A percentile compares a stretch with the other conserved stretches of the same genome.
Evolutionary conservation across 306 rosid species (phyloP).

Genomic region (Cicer bijugum): DNA sequence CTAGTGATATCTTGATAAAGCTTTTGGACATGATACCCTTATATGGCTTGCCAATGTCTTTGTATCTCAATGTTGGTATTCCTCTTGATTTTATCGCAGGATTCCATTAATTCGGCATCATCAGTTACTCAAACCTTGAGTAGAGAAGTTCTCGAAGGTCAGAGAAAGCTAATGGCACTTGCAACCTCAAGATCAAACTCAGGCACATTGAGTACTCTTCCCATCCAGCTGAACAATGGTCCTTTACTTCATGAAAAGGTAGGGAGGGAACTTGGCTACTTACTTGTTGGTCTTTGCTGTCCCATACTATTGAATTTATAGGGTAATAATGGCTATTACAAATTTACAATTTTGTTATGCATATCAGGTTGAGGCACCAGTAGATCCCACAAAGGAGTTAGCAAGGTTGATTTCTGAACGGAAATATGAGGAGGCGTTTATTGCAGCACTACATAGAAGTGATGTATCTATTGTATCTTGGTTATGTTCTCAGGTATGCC

Average conservation of each 20-base stretch:
- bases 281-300: constrained; percentile 12
- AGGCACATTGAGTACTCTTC: constrained; percentile 68
- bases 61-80: constrained; percentile 26
- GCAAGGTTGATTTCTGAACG: constrained; percentile 76
- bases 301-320: constrained; percentile 6
- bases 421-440: constrained; percentile 93
- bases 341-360: constrained; percentile 31
- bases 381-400: constrained; percentile 91
- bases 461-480: constrained; percentile 93
- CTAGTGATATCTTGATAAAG: constrained; percentile 12
- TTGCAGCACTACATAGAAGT: constrained; percentile 82
- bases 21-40: constrained; percentile 2
- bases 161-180: constrained; percentile 78
- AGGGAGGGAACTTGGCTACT: constrained; percentile 27
- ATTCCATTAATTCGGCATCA: constrained; percentile 81
- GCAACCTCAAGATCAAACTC: constrained; percentile 75
- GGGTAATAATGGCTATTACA: constrained; percentile 24
- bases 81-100: constrained; percentile 60
- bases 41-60: constrained; percentile 20
- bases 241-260: constrained; percentile 92
- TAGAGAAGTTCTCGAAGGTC: constrained; percentile 91
- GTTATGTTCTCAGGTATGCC: constrained; percentile 88
- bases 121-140: constrained; percentile 78
- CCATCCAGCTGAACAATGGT: constrained; percentile 75
- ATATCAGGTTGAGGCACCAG: constrained; percentile 79